A percentile compares a stretch with the other conserved stretches of the same genome.
Evolutionary conservation across 2,329 filamentous ascomycete species (phyloP).

Genomic region (Didymella glomerata): DNA sequence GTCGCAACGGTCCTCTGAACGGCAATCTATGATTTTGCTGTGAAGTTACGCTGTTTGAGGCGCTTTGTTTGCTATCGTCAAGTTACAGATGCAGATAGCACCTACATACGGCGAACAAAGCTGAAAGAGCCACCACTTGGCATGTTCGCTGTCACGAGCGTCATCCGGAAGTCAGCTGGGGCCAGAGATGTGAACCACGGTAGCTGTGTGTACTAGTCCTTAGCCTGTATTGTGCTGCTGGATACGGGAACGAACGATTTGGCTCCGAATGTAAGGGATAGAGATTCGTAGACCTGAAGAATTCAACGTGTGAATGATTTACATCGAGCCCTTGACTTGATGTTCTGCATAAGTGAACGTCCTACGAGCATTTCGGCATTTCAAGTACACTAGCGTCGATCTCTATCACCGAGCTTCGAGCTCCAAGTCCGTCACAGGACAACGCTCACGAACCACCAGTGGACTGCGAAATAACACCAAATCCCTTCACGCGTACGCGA

Average conservation of each 20-base stretch:
- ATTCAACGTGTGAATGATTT: background rate
- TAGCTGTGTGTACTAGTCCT: background rate
- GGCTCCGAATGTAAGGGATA: background rate
- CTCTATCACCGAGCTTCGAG: slow-evolving; percentile 32
- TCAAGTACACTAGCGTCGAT: slow-evolving; percentile 9
- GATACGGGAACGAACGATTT: background rate
- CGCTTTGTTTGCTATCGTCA: slow-evolving; percentile 6
- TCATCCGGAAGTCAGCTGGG: slow-evolving; percentile 7
- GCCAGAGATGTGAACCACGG: slow-evolving; percentile 4
- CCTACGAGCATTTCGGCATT: background rate
- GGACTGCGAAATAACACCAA: slow-evolving; percentile 1
- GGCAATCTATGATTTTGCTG: background rate
- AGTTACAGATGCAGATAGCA: background rate
- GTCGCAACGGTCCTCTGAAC: background rate
- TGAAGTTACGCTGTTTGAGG: background rate
- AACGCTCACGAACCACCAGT: slow-evolving; percentile 11
- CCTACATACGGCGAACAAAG: slow-evolving; percentile 5
- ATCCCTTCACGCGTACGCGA: background rate
- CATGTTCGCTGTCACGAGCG: background rate
- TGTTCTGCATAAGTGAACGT: background rate
- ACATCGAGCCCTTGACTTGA: too few species aligned
- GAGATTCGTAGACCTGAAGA: background rate
- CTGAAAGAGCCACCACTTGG: background rate
- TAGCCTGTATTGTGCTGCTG: background rate
- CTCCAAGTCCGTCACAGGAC: slow-evolving; percentile 17